Conservation (phyloP, 1,284 basidiomycete genomes). For the Ceratobasidium sp. region DNA sequence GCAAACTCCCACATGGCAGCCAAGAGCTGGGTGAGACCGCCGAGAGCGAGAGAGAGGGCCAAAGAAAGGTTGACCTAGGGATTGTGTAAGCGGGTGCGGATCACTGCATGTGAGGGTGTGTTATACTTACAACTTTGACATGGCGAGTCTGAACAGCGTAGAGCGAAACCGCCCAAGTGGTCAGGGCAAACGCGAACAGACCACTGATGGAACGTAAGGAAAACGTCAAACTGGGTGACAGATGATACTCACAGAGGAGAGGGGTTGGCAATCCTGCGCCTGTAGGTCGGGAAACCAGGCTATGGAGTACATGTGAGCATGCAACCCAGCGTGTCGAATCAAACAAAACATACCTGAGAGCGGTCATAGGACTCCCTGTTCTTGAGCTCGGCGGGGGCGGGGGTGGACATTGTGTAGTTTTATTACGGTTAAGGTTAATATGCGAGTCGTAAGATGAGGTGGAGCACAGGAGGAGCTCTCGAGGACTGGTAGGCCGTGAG, state of each 20-base stretch:
- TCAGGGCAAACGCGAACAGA: constrained; percentile 28
- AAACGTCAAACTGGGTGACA: neutral
- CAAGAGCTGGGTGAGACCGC: constrained; percentile 54
- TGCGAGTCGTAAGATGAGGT: neutral
- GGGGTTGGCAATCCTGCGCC: constrained; percentile 33
- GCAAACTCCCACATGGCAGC: constrained; percentile 56
- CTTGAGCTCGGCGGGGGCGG: constrained; percentile 25
- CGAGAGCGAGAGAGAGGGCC: constrained; percentile 46
- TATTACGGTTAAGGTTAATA: constrained; percentile 22
- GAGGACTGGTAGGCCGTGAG: constrained; percentile 2
- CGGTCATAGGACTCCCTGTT: constrained; percentile 23
- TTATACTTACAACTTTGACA: constrained; percentile 45
- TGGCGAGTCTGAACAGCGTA: constrained; percentile 48
- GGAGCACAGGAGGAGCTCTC: constrained; percentile 8
- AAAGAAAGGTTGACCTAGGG: constrained; percentile 49
- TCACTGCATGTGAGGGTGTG: neutral
- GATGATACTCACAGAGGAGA: constrained; percentile 18
- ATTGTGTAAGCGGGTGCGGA: neutral
- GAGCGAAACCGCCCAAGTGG: constrained; percentile 28
- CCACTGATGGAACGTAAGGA: constrained; percentile 9
- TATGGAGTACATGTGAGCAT: neutral
- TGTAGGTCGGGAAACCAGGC: constrained; percentile 32
- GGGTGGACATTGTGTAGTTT: constrained; percentile 22
- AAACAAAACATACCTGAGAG: constrained; percentile 15
- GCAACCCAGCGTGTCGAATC: neutral